Percentiles rank a stretch among this genome's conserved stretches.
These are phyloP conservation scores for Candida smagusa DNA, from an alignment of 1,139 yeast species.

Conservation along the genomic window DNA sequence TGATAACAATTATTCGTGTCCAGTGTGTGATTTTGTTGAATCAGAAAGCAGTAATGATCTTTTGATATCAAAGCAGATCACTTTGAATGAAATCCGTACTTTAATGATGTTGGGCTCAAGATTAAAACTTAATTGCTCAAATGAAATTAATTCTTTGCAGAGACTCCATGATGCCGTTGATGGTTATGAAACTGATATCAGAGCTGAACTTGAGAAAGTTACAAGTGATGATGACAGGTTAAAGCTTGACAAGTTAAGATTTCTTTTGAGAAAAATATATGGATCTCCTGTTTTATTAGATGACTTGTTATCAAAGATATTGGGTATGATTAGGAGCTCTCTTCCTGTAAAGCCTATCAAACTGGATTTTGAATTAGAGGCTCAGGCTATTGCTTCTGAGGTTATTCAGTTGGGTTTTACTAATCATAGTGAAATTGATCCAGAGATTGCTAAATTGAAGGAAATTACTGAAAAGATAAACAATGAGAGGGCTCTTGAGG, in stretches of 20 bases:
- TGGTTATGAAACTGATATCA: conserved; percentile 5
- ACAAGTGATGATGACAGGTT: conserved; percentile 8
- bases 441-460: too few relatives aligned
- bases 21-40: conserved; percentile 50
- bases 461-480: too few relatives aligned
- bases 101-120: conserved; percentile 27
- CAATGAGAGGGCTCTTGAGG: too few relatives aligned
- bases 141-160: conserved; percentile 31
- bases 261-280: conserved; percentile 31
- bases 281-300: conserved; percentile 30
- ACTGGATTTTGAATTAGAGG: not conserved
- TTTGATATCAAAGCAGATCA: conserved; percentile 19
- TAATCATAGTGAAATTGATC: too few relatives aligned
- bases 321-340: conserved; percentile 14
- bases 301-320: conserved; percentile 21
- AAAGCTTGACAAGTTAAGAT: conserved; percentile 26
- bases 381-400: not conserved
- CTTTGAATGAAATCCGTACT: conserved; percentile 16
- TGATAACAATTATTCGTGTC: conserved; percentile 56
- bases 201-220: conserved; percentile 14
- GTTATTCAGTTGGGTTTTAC: too few relatives aligned
- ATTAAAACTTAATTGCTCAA: conserved; percentile 37
- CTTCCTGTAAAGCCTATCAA: too few relatives aligned
- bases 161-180: conserved; percentile 15
- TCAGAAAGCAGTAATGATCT: conserved; percentile 16